Base-by-base conservation (phyloP, 805 yeast genomes). In the Candida endomychidarum region DNA sequence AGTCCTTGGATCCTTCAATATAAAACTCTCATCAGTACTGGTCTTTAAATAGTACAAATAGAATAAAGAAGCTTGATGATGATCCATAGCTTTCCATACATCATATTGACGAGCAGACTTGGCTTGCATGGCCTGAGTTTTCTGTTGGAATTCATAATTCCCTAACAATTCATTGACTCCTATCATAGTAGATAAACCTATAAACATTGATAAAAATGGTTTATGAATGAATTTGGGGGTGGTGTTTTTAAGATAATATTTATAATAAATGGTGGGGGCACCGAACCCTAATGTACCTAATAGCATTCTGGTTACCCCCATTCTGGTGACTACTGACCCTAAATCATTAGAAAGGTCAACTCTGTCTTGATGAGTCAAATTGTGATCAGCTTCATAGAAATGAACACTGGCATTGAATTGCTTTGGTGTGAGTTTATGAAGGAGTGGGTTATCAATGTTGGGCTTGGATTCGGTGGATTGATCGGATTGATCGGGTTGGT, bases 1-100 rank as follows among this genome's bases (percentile, higher is more conserved):
- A 1, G 51, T 53, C 29, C 68, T 63, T 5, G 89, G 89, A 51
- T 82, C 83, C 40, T 74, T 74, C 48, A 82, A 58, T 26, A 75
- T 64, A 35, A 67, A 67, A 15, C 66, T 68, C 0, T 82, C 79
- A 48, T 81, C 75, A 12, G 66, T 65, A 26, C 70, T 63, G 0
- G 85, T 72, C 43, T 67, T 57, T 34, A 67, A 61, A 54, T 75
- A 82, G 55, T 83, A 83, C 17, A 69, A 42, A 40, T 53, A 64
- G 47, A 67, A 69, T 20, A 65, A 43, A 4, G 67, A 58, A 5
- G 67, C 56, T 27, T 61, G 67, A 34, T 57, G 63, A 20, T 57
- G 56, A 37, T 63, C 67, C 58, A 68, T 57, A 10, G 65, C 36
- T 43, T 56, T 56, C 74, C 74, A 69, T 12, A 58, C 67, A n/a